Conservation (phyloP, 1,139 yeast genomes). For the Protomyces macrosporus region DNA sequence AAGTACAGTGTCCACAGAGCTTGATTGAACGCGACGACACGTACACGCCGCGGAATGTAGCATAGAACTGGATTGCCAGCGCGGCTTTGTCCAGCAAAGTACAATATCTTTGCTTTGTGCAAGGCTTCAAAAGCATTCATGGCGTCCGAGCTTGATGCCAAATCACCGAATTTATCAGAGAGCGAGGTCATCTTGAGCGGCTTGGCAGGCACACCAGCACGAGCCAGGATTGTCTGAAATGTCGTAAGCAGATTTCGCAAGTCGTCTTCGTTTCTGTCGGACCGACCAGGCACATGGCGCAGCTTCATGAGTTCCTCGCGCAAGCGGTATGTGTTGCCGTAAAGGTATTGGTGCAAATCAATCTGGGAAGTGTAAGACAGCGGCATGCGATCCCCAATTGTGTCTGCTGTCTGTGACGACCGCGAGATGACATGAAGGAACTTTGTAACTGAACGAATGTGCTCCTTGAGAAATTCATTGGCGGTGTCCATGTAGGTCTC, state of each 20-base stretch:
- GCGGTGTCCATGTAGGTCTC: slow-evolving; percentile 4
- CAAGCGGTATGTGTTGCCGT: not conserved
- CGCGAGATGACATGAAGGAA: not conserved
- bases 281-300: not conserved
- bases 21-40: not conserved
- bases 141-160: not conserved
- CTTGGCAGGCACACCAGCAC: not conserved
- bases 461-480: slow-evolving; percentile 1
- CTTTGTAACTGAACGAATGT: not conserved
- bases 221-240: not conserved
- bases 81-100: not conserved
- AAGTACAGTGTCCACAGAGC: not conserved
- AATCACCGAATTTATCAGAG: not conserved
- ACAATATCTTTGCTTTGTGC: not conserved
- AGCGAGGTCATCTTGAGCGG: not conserved
- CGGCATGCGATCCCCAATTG: not conserved
- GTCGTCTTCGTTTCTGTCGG: not conserved
- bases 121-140: not conserved
- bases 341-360: not conserved
- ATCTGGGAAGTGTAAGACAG: not conserved
- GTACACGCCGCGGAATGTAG: not conserved
- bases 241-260: not conserved
- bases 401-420: not conserved
- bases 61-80: not conserved
- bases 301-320: not conserved